These are phyloP conservation scores for Chimonanthus praecox DNA, from an alignment of 164 flowering plant species.

Conservation along the genomic window DNA sequence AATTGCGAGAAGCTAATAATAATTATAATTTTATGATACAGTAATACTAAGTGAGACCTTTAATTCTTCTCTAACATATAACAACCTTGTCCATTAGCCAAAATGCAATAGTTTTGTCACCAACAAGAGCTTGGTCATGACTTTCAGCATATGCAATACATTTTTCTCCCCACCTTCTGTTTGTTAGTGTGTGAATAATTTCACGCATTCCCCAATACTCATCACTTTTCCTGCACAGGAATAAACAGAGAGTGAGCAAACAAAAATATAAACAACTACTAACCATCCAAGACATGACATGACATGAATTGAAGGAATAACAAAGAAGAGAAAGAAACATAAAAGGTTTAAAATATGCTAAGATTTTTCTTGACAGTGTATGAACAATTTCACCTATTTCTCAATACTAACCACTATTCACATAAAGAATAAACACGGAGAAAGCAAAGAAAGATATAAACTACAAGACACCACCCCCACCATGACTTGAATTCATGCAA, in stretches of 20 bases:
- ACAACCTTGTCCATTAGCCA: slow-evolving; percentile 99
- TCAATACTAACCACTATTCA: slow-evolving; percentile 88
- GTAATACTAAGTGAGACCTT: neutral
- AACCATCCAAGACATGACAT: neutral
- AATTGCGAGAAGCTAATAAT: no score
- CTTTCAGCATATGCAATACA: slow-evolving; percentile 97
- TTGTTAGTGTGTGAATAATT: slow-evolving; percentile 78
- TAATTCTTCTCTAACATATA: neutral
- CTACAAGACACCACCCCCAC: neutral
- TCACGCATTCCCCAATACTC: slow-evolving; percentile 97
- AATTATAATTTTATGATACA: no score
- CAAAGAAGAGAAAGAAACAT: neutral
- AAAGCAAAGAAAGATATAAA: neutral
- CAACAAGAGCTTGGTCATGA: slow-evolving; percentile 99
- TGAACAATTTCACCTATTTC: slow-evolving; percentile 80
- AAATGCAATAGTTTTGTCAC: slow-evolving; percentile 98
- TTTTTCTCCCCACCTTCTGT: slow-evolving; percentile 94
- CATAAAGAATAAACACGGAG: neutral
- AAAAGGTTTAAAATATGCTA: no score
- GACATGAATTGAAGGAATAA: neutral
- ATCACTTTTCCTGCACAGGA: slow-evolving; percentile 62
- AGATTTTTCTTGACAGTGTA: slow-evolving; percentile 78
- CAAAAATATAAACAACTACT: neutral
- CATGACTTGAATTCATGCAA: neutral
- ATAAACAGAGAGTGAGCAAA: neutral